Percentiles rank a stretch among this genome's conserved stretches.
Evolutionary conservation across 495 filamentous ascomycete species (phyloP).

Genomic region (Aspergillus campestris): DNA sequence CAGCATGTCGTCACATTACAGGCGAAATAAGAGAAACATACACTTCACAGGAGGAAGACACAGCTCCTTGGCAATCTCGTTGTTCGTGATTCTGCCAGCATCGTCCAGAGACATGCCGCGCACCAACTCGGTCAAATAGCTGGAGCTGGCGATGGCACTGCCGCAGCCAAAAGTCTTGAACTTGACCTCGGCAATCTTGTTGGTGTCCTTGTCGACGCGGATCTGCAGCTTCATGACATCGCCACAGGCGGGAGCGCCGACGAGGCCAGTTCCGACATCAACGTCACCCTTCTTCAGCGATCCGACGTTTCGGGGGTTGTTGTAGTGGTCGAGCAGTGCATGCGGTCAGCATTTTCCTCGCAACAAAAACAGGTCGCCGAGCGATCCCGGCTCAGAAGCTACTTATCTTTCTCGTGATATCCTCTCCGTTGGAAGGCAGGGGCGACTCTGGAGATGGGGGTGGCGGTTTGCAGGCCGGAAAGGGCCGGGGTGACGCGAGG

Average conservation of each 20-base stretch:
- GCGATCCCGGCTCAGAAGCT: not conserved
- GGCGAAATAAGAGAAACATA: slow-evolving; percentile 34
- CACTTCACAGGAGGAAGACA: slow-evolving; percentile 94
- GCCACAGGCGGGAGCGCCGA: slow-evolving; percentile 82
- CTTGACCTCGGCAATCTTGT: slow-evolving; percentile 88
- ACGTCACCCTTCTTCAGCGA: slow-evolving; percentile 77
- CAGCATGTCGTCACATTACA: slow-evolving; percentile 8
- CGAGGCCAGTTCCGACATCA: slow-evolving; percentile 93
- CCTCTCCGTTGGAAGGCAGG: slow-evolving; percentile 32
- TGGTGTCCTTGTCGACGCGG: slow-evolving; percentile 79
- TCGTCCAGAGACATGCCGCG: slow-evolving; percentile 59
- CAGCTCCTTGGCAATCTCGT: slow-evolving; percentile 93
- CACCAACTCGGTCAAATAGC: slow-evolving; percentile 87
- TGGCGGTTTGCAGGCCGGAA: slow-evolving; percentile 24
- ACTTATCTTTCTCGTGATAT: slow-evolving; percentile 60
- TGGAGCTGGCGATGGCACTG: slow-evolving; percentile 83
- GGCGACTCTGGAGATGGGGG: slow-evolving; percentile 22
- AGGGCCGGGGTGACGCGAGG: slow-evolving; percentile 37
- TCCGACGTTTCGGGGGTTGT: slow-evolving; percentile 86
- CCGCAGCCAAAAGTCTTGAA: slow-evolving; percentile 99
- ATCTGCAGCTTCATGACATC: slow-evolving; percentile 99
- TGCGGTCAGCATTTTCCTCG: slow-evolving; percentile 25
- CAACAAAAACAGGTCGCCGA: too few relatives aligned
- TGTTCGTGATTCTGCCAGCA: slow-evolving; percentile 74
- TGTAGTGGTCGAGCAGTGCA: slow-evolving; percentile 86